Evolutionary conservation across 352 stramenopile genomes (phyloP), one percentile per base, ranked within the genome.

Genomic region (Phytophthora macrochlamydospora): DNA sequence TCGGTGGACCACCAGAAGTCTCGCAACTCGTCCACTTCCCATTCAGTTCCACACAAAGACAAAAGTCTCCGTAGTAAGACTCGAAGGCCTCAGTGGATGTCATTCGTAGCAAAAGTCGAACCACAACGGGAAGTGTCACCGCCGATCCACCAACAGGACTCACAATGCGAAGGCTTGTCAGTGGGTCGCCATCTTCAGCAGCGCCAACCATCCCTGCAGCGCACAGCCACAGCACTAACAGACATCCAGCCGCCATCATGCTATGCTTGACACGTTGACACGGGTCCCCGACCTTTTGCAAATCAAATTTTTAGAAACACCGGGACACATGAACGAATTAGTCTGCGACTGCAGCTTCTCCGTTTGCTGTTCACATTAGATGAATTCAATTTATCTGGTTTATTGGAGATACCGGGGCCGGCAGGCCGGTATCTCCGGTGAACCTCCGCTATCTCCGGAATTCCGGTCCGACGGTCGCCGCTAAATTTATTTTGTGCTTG

Each of bases 21-120:
- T 53, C 52, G 46, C 70, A 78, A 7, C 57, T 62, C 45, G 59
- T 71, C 49, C 56, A 66, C 6, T 49, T 33, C 9, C 61, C 61
- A 37, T 75, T 78, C 11, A 78, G 49, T 45, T 78, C 70, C 29
- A 72, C 53, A 43, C 70, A 78, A 7, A 78, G 14, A 29, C 4
- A 28, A 5, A 46, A 51, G 28, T 69, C 32, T 40, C 35, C 49
- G 30, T 69, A 78, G 31, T 56, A 33, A 1, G 14, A 13, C 9
- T 65, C 32, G 33, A 57, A 75, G 0, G 33, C 61, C 4, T 54
- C 11, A 5, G 12, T 32, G 2, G 28, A 60, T 5, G 11, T 62
- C 32, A 24, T 29, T 18, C 60, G 12, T 13, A 67, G 29, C 1
- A 2, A 1, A n/a, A 69, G 30, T 50, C 29, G 9, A 3, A 74